Base-by-base conservation (phyloP, 306 rosid genomes). In the Rosa persica region DNA sequence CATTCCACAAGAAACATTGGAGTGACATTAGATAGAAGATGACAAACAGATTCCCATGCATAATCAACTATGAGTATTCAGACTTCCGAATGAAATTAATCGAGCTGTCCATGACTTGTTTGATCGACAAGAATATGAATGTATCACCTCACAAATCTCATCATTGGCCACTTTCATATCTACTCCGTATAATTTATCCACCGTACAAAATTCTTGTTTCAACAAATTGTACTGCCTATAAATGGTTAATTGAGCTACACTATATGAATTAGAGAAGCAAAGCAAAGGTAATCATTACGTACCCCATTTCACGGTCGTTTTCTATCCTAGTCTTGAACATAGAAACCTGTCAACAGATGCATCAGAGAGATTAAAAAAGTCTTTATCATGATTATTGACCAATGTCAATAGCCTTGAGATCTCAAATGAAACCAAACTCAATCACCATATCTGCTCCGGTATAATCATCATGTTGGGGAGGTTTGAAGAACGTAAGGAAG, bases 391-490 rank as follows among this genome's bases (percentile, higher is more conserved):
- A 76, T 47, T 30, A 76, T 47, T 47, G n/a, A 65, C 25, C 47
- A 36, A 27, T n/a, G 25, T 46, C 17, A 44, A 54, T 70, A 3
- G 22, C 19, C 51, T 84, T 93, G 93, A 54, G 94, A 86, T 74
- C 36, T 30, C 36, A 30, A 30, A 30, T 30, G 36, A 30, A 39
- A 27, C 36, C 44, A 70, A 30, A 49, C 83, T 51, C n/a, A n/a
- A n/a, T n/a, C 89, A 91, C 98, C 75, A 74, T 2, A 75, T 91
- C 89, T 73, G 5, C 43, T 6, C 88, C 91, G 20, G 88, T 89
- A 65, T 89, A 91, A 17, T 93, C 93, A n/a, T 88, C 93, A 4
- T 91, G 47, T 84, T 91, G 13, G 94, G 94, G 93, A 22, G 94
- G 96, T 69, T 17, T 87, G 71, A 93, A 93, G 80, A 87, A 86